Conservation (phyloP, 352 stramenopile species). For the Phytophthora capsici region DNA sequence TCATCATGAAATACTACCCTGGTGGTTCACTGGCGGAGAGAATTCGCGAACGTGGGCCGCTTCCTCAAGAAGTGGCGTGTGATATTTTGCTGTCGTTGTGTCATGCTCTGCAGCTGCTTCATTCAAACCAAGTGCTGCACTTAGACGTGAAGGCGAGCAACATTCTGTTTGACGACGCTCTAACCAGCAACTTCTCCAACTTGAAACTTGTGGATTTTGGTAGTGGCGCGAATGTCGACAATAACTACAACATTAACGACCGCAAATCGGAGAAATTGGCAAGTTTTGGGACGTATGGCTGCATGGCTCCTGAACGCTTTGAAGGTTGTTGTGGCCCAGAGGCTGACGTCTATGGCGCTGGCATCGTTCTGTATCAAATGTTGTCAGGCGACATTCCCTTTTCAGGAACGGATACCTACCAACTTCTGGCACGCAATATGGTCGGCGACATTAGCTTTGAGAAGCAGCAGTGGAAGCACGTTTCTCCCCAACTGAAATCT, state of each 20-base stretch:
- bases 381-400: constrained; percentile 60
- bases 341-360: constrained; percentile 68
- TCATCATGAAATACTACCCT: constrained; percentile 70
- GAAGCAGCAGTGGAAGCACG: constrained; percentile 41
- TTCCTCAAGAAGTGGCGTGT: constrained; percentile 44
- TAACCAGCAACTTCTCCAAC: constrained; percentile 42
- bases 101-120: constrained; percentile 51
- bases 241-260: neutral
- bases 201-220: constrained; percentile 80
- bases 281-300: constrained; percentile 54
- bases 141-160: constrained; percentile 74
- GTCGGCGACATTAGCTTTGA: constrained; percentile 53
- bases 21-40: constrained; percentile 61
- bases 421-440: constrained; percentile 75
- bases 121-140: constrained; percentile 62
- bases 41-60: constrained; percentile 39
- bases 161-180: constrained; percentile 63
- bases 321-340: constrained; percentile 52
- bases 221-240: constrained; percentile 39
- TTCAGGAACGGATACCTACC: constrained; percentile 44
- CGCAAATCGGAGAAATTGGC: constrained; percentile 22
- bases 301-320: constrained; percentile 73
- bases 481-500: constrained; percentile 41
- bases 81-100: constrained; percentile 55
- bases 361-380: constrained; percentile 73